Base-by-base conservation (phyloP, 2,329 filamentous ascomycete species). In the Aspergillus oerlinghausenensis region DNA sequence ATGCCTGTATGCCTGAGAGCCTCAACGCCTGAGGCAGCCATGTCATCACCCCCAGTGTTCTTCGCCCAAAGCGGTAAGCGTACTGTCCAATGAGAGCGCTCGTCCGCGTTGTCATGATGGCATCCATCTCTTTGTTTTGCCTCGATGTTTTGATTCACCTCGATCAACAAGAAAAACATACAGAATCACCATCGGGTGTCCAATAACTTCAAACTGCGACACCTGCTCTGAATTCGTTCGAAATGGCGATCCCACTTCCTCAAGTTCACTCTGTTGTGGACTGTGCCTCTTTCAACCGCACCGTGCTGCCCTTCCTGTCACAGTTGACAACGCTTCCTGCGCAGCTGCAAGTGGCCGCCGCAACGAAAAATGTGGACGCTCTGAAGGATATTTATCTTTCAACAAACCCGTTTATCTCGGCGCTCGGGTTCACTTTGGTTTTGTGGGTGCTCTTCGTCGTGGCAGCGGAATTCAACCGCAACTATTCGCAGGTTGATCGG, bases 401-500 rank as follows among this genome's bases (percentile, higher is more conserved):
- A 50, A 97, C 93, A 19, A 97, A 99, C 70, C 94, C 94, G 0
- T 78, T 96, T 45, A 81, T 96, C 28, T 86, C 84, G 0, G 89
- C 85, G 2, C 81, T 95, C 61, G 87, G 85, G 0, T 83, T 90
- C 53, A 88, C 89, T 2, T 65, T 96, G 19, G 80, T 85, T 43
- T 73, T 96, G n/a, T 85, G 85, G 1, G 82, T 82, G 4, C 67
- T 94, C 28, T 89, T 95, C 66, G 78, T 96, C 25, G 68, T 93
- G 32, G 78, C 86, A 4, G 90, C 92, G 1, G 93, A 97, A 74
- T 75, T 91, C 77, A 97, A 95, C 76, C 84, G 83, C 68, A 99
- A 99, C 74, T 97, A 92, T 73, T 97, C 92, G n/a, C 94, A 99
- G 75, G 88, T 99, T 45, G 94, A 99, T 73, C 86, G 94, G 50